phyloP scores from a whole-genome alignment of 495 filamentous ascomycete genomes.

The Arthonia radiata region DNA sequence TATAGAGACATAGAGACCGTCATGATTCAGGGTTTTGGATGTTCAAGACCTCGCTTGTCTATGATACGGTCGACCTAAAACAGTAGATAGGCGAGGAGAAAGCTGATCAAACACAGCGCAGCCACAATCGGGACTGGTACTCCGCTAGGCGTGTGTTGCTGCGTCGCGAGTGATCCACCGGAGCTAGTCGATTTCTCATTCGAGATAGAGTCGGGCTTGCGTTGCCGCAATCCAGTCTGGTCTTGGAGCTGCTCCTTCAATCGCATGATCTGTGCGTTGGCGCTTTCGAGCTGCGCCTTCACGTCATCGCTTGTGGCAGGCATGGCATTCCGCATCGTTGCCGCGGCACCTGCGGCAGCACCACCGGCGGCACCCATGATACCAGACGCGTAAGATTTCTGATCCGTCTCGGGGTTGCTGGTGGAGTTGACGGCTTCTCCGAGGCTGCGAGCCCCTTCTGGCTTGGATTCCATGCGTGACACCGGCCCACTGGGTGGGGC shows the following conservation, averaged over 20 bases:
- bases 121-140: slow-evolving; percentile 77
- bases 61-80: too few relatives aligned
- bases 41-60: too few relatives aligned
- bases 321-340: slow-evolving; percentile 17
- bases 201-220: slow-evolving; percentile 9
- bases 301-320: slow-evolving; percentile 30
- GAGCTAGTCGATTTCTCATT: slow-evolving; percentile 16
- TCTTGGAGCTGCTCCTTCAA: slow-evolving; percentile 20
- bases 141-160: slow-evolving; percentile 34
- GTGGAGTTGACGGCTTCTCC: slow-evolving; percentile 13
- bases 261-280: slow-evolving; percentile 37
- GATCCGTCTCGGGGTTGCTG: slow-evolving; percentile 4
- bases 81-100: slow-evolving; percentile 82
- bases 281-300: too few relatives aligned
- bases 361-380: slow-evolving; percentile 9
- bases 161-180: slow-evolving; percentile 22
- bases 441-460: slow-evolving; percentile 18
- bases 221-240: neutral
- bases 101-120: slow-evolving; percentile 61
- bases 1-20: too few relatives aligned
- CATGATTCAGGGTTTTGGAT: too few relatives aligned
- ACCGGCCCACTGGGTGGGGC: slow-evolving; percentile 8
- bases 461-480: slow-evolving; percentile 7
- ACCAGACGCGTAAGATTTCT: slow-evolving; percentile 9
- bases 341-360: slow-evolving; percentile 20